Evolutionary conservation across 2,329 filamentous ascomycete species (phyloP).

Genomic region (Proliferodiscus dingleyae): DNA sequence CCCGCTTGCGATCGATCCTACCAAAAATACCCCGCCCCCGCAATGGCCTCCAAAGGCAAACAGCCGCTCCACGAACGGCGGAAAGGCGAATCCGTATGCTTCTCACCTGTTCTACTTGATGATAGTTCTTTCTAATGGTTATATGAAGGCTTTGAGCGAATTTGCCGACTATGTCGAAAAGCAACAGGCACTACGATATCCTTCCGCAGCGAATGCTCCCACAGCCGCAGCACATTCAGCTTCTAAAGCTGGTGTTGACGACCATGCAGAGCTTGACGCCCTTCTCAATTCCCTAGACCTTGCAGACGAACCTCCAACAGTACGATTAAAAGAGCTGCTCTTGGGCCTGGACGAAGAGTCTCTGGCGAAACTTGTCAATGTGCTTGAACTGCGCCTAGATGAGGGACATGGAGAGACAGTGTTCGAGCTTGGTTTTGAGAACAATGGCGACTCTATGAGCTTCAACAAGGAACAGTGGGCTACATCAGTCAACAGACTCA

Average conservation of each 20-base stretch:
- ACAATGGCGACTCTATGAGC: conserved; percentile 79
- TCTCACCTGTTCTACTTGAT: neutral
- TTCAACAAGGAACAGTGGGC: conserved; percentile 74
- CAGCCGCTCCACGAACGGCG: conserved; percentile 74
- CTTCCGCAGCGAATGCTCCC: conserved; percentile 30
- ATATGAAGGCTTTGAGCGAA: conserved; percentile 71
- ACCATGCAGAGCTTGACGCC: conserved; percentile 82
- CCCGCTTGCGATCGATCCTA: conserved; percentile 2
- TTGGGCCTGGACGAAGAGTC: conserved; percentile 58
- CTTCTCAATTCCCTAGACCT: conserved; percentile 75
- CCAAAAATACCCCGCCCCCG: neutral
- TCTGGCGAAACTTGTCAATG: conserved; percentile 56
- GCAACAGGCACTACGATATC: conserved; percentile 73
- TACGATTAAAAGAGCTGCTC: conserved; percentile 72
- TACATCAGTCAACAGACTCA: conserved; percentile 60
- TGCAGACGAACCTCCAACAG: conserved; percentile 61
- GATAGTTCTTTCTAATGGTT: neutral
- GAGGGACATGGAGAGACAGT: conserved; percentile 87
- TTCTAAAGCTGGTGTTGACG: conserved; percentile 38
- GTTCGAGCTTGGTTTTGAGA: conserved; percentile 88
- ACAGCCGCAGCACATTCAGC: conserved; percentile 10
- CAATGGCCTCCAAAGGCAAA: conserved; percentile 51
- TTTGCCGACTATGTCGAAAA: conserved; percentile 97
- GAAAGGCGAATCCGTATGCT: conserved; percentile 75
- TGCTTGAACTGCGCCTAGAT: conserved; percentile 64